A percentile compares a stretch with the other conserved stretches of the same genome.
Conservation (phyloP, 225 moss, liverwort and hornwort species). For the Physcomitrium patens region DNA sequence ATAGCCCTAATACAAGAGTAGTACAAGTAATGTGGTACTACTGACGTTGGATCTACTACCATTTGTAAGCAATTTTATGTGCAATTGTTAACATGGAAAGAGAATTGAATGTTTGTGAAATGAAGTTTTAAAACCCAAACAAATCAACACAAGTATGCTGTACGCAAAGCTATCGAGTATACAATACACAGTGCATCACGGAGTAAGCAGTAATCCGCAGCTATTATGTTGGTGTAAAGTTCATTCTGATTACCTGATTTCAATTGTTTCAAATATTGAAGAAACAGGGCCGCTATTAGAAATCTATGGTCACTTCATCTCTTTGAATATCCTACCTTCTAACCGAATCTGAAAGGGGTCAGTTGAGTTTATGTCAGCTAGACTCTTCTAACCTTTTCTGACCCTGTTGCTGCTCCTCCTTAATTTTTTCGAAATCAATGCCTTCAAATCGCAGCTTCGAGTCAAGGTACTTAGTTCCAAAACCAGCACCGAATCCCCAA, state of each 20-base stretch:
- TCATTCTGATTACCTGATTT: neutral
- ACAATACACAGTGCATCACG: too few species aligned
- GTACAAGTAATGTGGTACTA: too few species aligned
- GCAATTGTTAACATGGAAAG: too few species aligned
- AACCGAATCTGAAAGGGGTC: constrained; percentile 20
- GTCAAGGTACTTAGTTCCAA: constrained; percentile 86
- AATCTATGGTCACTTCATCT: constrained; percentile 3
- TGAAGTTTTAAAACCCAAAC: too few species aligned
- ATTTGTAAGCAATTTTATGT: too few species aligned
- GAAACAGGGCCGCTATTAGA: neutral
- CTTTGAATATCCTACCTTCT: constrained; percentile 31
- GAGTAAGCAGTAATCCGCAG: neutral
- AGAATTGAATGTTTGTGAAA: too few species aligned
- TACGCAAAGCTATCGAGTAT: too few species aligned
- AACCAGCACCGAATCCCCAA: constrained; percentile 94
- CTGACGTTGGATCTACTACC: too few species aligned
- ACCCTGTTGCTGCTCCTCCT: constrained; percentile 38
- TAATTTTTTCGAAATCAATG: constrained; percentile 70
- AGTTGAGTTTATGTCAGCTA: constrained; percentile 41
- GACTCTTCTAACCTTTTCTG: constrained; percentile 45
- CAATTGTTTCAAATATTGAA: constrained; percentile 13
- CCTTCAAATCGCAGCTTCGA: constrained; percentile 86
- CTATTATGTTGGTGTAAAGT: neutral
- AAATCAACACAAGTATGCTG: too few species aligned
- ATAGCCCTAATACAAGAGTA: too few species aligned